Base-by-base conservation (phyloP, 192 early-diverging fungal species). In the Pilaira anomala region DNA sequence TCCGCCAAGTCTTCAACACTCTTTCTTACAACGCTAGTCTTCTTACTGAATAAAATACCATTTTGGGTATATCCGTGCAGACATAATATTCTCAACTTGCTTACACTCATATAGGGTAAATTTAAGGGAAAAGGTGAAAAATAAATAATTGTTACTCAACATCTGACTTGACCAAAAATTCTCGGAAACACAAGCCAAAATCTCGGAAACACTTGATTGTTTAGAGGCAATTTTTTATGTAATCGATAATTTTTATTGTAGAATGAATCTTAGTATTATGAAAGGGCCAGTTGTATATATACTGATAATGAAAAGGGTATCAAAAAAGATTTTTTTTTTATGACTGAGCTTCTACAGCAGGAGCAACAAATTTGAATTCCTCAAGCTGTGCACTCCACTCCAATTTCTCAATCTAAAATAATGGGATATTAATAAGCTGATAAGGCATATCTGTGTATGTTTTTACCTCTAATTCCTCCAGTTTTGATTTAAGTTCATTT, bases 21-120 rank as follows among this genome's bases (percentile, higher is more conserved):
- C 45, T 76, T 76, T 25, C 77, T 68, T 12, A 78, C 67, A 41
- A 61, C 72, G 1, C 69, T 75, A 3, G 74, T 75, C 67, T 79
- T 81, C 42, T 81, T 81, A 22, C 67, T 62, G 62, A 79, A 81
- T 6, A 72, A 61, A 5, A 63, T 54, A 7, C 74, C 75, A 36
- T 81, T 79, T 59, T 81, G 80, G 5, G 72, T 76, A 60, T 79
- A 78, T 3, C 80, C 80, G 33, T 81, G 80, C 9, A 81, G 64
- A 48, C 77, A 78, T 40, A 81, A 72, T 25, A 81, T 81, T 36
- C 71, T 65, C 28, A 80, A 68, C 25, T 62, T 68, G 11, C 33
- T 51, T 26, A 39, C 28, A 3, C 29, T 55, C 52, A 55, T 55
- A 30, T 33, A 36, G 11, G 11, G 33, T 1, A 36, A 36, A 36